Percentiles rank a stretch among this genome's conserved stretches.
Evolutionary conservation across 139 green algal species (phyloP).

Genomic region (Trebouxia sp.): DNA sequence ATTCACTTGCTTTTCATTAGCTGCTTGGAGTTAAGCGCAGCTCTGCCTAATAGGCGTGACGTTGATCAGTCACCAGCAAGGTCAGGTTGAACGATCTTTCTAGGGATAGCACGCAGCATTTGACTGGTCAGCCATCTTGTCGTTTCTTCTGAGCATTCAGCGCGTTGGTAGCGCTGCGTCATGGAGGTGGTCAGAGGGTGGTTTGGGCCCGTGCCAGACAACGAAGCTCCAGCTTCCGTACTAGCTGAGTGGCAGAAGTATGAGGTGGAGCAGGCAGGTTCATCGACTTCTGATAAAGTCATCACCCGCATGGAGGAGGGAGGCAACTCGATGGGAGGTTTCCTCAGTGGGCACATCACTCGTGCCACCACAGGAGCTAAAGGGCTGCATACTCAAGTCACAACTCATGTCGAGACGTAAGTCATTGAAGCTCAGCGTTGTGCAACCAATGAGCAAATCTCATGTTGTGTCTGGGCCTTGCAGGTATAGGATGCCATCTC

Average conservation of each 20-base stretch:
- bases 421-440: background rate
- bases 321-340: background rate
- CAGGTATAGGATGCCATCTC: conserved; percentile 41
- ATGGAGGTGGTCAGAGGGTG: conserved; percentile 21
- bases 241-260: conserved; percentile 62
- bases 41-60: too few species aligned
- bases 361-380: conserved; percentile 25
- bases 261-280: conserved; percentile 16
- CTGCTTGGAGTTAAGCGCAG: too few species aligned
- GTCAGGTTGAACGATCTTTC: too few species aligned
- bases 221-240: conserved; percentile 33
- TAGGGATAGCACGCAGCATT: too few species aligned
- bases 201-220: background rate
- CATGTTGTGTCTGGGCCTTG: background rate
- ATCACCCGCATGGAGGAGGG: conserved; percentile 47
- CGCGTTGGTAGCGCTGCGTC: background rate
- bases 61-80: too few species aligned
- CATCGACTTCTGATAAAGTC: conserved; percentile 26
- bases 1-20: too few species aligned
- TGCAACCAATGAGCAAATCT: background rate
- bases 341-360: conserved; percentile 4
- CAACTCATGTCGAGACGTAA: conserved; percentile 1
- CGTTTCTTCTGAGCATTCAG: too few species aligned
- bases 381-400: conserved; percentile 15
- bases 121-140: too few species aligned